Evolutionary conservation across 2,329 filamentous ascomycete species (phyloP).

Genomic region (Colletotrichum sp.): DNA sequence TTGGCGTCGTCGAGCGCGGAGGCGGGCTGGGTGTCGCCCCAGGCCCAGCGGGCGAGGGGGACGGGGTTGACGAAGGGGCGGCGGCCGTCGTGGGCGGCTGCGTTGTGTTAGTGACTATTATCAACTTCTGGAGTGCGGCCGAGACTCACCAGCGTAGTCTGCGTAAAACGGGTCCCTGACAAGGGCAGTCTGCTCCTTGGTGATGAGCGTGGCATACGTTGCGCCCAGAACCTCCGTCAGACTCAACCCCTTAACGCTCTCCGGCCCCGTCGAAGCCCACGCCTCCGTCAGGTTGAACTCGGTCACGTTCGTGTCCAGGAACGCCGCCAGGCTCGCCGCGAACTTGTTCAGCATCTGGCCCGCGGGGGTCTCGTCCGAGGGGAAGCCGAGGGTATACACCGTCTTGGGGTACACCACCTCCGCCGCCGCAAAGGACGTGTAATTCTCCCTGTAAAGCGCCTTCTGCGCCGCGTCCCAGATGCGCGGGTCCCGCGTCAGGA

Average conservation of each 20-base stretch:
- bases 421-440: conserved; percentile 27
- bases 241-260: conserved; percentile 8
- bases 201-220: conserved; percentile 41
- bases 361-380: conserved; percentile 19
- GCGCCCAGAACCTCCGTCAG: conserved; percentile 30
- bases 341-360: conserved; percentile 30
- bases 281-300: conserved; percentile 25
- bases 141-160: conserved; percentile 38
- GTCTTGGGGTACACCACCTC: conserved; percentile 23
- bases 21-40: conserved; percentile 32
- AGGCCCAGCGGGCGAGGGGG: conserved; percentile 39
- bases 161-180: conserved; percentile 42
- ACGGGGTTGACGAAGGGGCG: conserved; percentile 41
- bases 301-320: conserved; percentile 26
- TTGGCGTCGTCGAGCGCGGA: conserved; percentile 26
- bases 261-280: conserved; percentile 30
- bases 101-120: background rate
- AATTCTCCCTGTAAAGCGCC: conserved; percentile 37
- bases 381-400: conserved; percentile 34
- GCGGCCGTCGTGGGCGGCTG: conserved; percentile 34
- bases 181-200: conserved; percentile 39
- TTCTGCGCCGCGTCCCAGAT: conserved; percentile 37
- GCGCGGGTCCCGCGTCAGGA: conserved; percentile 40
- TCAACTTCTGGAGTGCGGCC: fast-evolving
- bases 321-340: conserved; percentile 27